These are phyloP conservation scores for Taphrina wiesneri DNA, from an alignment of 1,139 yeast genomes.

Conservation along the genomic window DNA sequence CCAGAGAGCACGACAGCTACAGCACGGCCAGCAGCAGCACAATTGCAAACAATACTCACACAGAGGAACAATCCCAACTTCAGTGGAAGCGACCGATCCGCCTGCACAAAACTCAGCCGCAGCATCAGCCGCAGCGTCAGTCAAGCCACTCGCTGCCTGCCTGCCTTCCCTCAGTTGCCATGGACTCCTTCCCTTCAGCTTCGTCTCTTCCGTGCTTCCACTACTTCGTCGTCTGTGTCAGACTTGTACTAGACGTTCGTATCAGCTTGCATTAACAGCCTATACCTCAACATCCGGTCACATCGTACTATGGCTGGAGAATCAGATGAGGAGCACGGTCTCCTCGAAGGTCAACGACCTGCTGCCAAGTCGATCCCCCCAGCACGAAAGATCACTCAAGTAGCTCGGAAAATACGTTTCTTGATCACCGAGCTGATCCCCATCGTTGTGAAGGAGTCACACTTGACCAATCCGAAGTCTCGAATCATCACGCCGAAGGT, in stretches of 20 bases:
- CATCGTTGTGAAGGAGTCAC: constrained; percentile 56
- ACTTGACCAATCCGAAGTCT: constrained; percentile 60
- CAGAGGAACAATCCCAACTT: too few species aligned
- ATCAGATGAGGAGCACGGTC: constrained; percentile 6
- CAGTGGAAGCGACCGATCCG: too few species aligned
- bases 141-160: not conserved
- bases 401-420: constrained; percentile 70
- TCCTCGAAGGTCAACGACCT: not conserved
- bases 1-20: too few species aligned
- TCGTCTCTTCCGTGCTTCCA: not conserved
- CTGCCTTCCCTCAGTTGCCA: not conserved
- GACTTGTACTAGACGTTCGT: not conserved
- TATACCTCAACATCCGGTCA: not conserved
- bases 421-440: constrained; percentile 73
- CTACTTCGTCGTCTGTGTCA: not conserved
- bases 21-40: too few species aligned
- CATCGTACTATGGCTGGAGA: not conserved
- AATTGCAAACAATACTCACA: too few species aligned
- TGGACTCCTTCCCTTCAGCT: not conserved
- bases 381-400: constrained; percentile 31
- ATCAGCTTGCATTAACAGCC: not conserved
- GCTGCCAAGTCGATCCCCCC: constrained; percentile 13
- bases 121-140: not conserved
- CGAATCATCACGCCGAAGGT: constrained; percentile 63
- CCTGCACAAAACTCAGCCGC: not conserved